A percentile compares a stretch with the other conserved stretches of the same genome.
phyloP scores from a whole-genome alignment of 169 alveolate genomes.

The Plasmodium reichenowi region DNA sequence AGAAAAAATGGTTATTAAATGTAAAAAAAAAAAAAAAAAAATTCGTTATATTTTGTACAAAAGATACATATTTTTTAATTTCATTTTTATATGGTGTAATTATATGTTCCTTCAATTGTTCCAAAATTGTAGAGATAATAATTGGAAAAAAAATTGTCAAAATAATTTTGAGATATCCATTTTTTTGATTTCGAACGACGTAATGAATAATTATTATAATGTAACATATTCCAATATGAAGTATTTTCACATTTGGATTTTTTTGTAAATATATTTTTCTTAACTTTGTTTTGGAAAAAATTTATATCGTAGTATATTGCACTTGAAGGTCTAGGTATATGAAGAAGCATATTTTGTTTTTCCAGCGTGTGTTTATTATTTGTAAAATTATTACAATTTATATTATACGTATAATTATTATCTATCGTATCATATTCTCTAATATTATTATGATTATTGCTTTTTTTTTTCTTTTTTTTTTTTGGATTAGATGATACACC shows the following conservation, averaged over 20 bases:
- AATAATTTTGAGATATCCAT: conserved; percentile 64
- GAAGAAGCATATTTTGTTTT: conserved; percentile 31
- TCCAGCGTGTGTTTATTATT: conserved; percentile 9
- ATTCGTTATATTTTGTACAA: not conserved
- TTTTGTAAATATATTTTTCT: conserved; percentile 35
- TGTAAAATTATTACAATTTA: no score
- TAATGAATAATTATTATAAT: not conserved
- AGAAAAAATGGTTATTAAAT: not conserved
- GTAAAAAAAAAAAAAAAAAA: not conserved
- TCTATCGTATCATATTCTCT: no score
- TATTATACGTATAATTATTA: no score
- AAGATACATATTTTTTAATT: no score
- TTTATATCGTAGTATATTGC: conserved; percentile 48
- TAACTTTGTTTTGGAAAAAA: conserved; percentile 37
- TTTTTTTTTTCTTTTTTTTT: not conserved
- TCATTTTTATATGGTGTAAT: conserved; percentile 11
- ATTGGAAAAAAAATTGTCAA: conserved; percentile 65
- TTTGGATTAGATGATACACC: not conserved
- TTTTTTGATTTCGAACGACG: conserved; percentile 28
- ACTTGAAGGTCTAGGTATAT: conserved; percentile 72
- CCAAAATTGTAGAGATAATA: conserved; percentile 58
- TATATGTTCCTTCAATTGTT: conserved; percentile 15
- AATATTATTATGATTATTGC: no score
- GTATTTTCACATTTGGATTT: conserved; percentile 1
- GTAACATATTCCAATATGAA: not conserved